phyloP scores from a whole-genome alignment of 2,329 filamentous ascomycete species.

The Hansfordia pulvinata region DNA sequence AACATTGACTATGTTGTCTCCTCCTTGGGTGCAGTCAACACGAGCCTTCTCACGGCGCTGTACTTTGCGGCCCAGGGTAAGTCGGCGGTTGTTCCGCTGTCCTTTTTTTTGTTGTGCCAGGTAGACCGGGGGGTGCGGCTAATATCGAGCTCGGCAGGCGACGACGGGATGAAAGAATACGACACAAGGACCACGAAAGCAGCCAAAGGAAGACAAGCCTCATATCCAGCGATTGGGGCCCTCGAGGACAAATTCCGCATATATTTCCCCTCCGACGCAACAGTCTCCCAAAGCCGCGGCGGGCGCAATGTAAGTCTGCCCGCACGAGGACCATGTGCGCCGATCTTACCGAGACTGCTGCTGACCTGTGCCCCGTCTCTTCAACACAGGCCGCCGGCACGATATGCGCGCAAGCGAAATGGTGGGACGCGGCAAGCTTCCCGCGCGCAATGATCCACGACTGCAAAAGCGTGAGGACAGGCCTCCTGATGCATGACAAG shows the following conservation, averaged over 20 bases:
- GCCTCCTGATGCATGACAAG: slow-evolving; percentile 83
- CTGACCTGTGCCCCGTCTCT: slow-evolving; percentile 1
- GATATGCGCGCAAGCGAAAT: slow-evolving; percentile 62
- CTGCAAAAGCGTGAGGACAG: slow-evolving; percentile 54
- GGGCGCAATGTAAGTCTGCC: slow-evolving; percentile 42
- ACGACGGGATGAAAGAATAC: slow-evolving; percentile 31
- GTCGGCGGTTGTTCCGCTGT: slow-evolving; percentile 7
- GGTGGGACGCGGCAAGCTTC: slow-evolving; percentile 59
- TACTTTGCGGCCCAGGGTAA: slow-evolving; percentile 42
- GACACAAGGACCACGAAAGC: slow-evolving; percentile 20
- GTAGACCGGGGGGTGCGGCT: too few relatives aligned
- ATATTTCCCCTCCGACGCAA: slow-evolving; percentile 68
- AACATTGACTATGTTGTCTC: slow-evolving; percentile 68
- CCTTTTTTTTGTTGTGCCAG: too few relatives aligned
- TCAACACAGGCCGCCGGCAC: slow-evolving; percentile 54
- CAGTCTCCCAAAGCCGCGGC: slow-evolving; percentile 51
- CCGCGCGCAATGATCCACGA: slow-evolving; percentile 62
- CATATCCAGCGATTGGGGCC: slow-evolving; percentile 8
- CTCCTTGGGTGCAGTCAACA: slow-evolving; percentile 66
- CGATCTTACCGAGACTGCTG: slow-evolving; percentile 6
- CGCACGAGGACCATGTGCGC: too few relatives aligned
- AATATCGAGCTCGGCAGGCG: slow-evolving; percentile 13
- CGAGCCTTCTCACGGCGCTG: slow-evolving; percentile 46
- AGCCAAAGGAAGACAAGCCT: slow-evolving; percentile 14
- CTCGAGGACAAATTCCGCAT: slow-evolving; percentile 47